A percentile compares a stretch with the other conserved stretches of the same genome.
phyloP scores from a whole-genome alignment of 306 rosid species.

The Cucurbita pepo region DNA sequence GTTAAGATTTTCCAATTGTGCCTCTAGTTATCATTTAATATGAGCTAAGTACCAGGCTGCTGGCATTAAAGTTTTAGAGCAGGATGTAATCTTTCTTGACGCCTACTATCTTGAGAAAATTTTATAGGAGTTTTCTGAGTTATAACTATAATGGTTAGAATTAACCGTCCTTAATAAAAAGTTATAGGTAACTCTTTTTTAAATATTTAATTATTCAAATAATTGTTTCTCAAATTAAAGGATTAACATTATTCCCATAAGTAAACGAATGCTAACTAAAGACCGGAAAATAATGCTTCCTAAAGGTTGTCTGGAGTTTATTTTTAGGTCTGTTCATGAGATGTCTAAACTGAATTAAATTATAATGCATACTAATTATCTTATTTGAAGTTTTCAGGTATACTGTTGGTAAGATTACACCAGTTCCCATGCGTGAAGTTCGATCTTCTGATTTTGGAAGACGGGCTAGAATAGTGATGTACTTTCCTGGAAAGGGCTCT shows the following conservation, averaged over 20 bases:
- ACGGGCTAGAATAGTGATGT: constrained; percentile 86
- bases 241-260: not conserved
- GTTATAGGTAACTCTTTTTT: not conserved
- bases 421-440: constrained; percentile 90
- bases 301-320: not conserved
- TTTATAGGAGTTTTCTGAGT: not conserved
- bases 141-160: not conserved
- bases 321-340: not conserved
- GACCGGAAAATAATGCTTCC: not conserved
- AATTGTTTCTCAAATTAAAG: not conserved
- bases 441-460: constrained; percentile 86
- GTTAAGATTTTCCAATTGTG: too few relatives aligned
- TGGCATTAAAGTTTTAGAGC: too few relatives aligned
- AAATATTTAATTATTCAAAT: not conserved
- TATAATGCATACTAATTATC: constrained; percentile 10
- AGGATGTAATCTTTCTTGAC: too few relatives aligned
- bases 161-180: not conserved
- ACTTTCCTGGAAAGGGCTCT: constrained; percentile 75
- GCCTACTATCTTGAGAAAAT: not conserved
- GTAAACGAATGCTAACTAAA: not conserved
- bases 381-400: constrained; percentile 54
- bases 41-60: too few relatives aligned
- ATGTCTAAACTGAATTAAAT: not conserved
- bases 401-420: constrained; percentile 94
- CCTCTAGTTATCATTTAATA: too few relatives aligned